A percentile compares a stretch with the other conserved stretches of the same genome.
phyloP scores from a whole-genome alignment of 2,329 filamentous ascomycete genomes.

The Exophiala sp. region DNA sequence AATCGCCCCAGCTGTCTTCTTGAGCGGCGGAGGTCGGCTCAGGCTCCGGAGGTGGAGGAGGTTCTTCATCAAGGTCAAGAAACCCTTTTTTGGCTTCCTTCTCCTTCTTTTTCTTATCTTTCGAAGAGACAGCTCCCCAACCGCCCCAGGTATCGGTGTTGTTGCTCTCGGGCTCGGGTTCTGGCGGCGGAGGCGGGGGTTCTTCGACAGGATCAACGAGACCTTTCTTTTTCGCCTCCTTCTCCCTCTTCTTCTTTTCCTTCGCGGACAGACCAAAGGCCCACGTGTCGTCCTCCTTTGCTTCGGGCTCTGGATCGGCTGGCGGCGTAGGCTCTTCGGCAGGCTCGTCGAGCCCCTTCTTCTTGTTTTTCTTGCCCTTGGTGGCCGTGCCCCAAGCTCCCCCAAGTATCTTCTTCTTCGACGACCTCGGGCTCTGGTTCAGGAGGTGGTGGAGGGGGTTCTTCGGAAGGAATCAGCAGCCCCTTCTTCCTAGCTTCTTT shows the following conservation, averaged over 20 bases:
- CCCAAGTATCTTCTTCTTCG: constrained; percentile 31
- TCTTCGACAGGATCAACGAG: constrained; percentile 23
- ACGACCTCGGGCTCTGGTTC: constrained; percentile 28
- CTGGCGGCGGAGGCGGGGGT: not conserved
- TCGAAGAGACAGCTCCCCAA: constrained; percentile 5
- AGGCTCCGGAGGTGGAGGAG: constrained; percentile 2
- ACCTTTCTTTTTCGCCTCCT: constrained; percentile 18
- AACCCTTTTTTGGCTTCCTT: constrained; percentile 37
- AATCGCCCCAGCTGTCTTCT: not conserved
- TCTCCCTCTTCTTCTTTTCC: constrained; percentile 34
- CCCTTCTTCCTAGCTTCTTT: constrained; percentile 43
- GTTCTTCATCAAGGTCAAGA: not conserved
- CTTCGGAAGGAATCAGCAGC: constrained; percentile 27
- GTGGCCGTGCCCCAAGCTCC: constrained; percentile 28
- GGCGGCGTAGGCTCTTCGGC: not conserved
- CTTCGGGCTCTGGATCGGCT: not conserved
- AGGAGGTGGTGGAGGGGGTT: constrained; percentile 18
- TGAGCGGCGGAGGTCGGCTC: not conserved
- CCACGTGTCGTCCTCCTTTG: not conserved
- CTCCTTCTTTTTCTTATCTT: constrained; percentile 36
- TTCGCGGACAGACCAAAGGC: constrained; percentile 5
- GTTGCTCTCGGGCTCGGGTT: constrained; percentile 29
- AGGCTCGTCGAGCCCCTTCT: constrained; percentile 25
- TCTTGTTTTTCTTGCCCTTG: constrained; percentile 32
- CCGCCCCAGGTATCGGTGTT: not conserved